A percentile compares a stretch with the other conserved stretches of the same genome.
phyloP scores from a whole-genome alignment of 139 green algal genomes.

The Dunaliella sp. region DNA sequence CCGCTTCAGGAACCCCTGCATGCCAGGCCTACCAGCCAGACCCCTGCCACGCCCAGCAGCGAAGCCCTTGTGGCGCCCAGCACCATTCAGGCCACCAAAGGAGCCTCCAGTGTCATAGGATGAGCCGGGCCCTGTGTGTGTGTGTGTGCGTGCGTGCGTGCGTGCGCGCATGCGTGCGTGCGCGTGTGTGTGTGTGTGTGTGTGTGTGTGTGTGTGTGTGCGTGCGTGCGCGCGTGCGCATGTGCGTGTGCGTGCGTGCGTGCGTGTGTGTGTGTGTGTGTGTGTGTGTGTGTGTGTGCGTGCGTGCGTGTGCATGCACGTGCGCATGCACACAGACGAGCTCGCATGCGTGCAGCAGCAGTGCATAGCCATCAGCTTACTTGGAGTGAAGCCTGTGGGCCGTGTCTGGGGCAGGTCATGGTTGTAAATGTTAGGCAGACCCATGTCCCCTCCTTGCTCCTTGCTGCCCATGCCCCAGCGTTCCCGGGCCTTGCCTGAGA shows the following conservation, averaged over 20 bases:
- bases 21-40: neutral
- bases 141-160: neutral
- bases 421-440: neutral
- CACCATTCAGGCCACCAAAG: neutral
- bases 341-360: too few relatives aligned
- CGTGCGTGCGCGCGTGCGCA: too few relatives aligned
- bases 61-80: slow-evolving; percentile 7
- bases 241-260: too few relatives aligned
- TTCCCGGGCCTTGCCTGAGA: neutral
- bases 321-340: too few relatives aligned
- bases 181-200: too few relatives aligned
- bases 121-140: neutral
- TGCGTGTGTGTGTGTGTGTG: too few relatives aligned
- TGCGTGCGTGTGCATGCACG: too few relatives aligned
- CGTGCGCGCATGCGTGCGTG: too few relatives aligned
- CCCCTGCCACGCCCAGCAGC: neutral
- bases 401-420: neutral
- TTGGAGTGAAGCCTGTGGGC: neutral
- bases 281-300: too few relatives aligned
- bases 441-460: neutral
- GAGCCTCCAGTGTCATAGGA: neutral
- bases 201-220: too few relatives aligned
- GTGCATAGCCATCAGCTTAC: too few relatives aligned
- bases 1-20: too few relatives aligned
- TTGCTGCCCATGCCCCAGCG: neutral